Evolutionary conservation across 2,329 filamentous ascomycete genomes (phyloP).

Genomic region (Eutypa lata): DNA sequence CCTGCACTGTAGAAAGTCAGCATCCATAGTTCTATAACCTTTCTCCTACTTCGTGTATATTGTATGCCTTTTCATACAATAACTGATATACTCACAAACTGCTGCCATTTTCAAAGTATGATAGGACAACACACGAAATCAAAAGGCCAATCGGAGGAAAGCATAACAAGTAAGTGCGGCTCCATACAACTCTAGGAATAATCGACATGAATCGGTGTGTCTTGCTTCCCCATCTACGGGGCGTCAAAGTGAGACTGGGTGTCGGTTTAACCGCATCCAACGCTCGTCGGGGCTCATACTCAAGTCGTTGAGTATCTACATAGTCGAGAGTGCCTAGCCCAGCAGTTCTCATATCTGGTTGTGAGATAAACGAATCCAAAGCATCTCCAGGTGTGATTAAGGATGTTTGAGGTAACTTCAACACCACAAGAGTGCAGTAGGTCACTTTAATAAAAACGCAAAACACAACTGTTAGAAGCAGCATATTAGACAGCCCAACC

Average conservation of each 20-base stretch:
- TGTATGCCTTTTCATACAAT: no score
- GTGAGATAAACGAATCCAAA: slow-evolving; percentile 12
- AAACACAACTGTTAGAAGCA: slow-evolving; percentile 1
- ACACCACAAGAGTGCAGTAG: not conserved
- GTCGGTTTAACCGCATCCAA: not conserved
- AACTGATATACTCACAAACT: not conserved
- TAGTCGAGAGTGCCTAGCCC: slow-evolving; percentile 7
- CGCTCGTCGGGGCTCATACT: not conserved
- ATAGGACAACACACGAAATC: not conserved
- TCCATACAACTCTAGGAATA: not conserved
- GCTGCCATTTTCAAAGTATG: not conserved
- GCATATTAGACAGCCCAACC: slow-evolving; percentile 5
- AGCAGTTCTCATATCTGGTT: slow-evolving; percentile 5
- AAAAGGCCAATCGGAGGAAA: not conserved
- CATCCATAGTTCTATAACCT: not conserved
- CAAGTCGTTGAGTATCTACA: slow-evolving; percentile 5
- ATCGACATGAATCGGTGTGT: not conserved
- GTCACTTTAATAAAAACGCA: slow-evolving; percentile 1
- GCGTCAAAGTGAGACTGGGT: slow-evolving; percentile 1
- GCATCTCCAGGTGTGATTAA: slow-evolving; percentile 12
- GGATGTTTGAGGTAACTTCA: not conserved
- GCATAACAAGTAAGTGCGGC: not conserved
- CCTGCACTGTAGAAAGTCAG: not conserved
- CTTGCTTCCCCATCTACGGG: not conserved
- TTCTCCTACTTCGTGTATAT: no score